Conservation (phyloP, 345 rosid species). For the Toxicodendron radicans region DNA sequence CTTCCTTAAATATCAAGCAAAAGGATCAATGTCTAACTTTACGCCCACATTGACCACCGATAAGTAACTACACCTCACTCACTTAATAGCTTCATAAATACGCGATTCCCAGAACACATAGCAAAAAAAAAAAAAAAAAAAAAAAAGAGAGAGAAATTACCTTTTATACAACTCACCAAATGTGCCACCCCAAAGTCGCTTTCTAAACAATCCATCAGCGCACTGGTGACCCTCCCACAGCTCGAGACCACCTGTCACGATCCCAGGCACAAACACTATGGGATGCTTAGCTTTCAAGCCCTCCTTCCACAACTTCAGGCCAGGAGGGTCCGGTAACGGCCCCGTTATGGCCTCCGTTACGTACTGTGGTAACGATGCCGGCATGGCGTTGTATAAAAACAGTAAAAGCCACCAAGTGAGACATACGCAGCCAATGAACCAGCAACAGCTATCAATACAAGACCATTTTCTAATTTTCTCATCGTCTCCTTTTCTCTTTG, state of each 20-base stretch:
- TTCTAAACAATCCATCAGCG: slow-evolving; percentile 66
- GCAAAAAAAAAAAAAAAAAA: background rate
- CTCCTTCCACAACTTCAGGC: slow-evolving; percentile 59
- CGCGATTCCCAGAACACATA: background rate
- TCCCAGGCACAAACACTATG: slow-evolving; percentile 73
- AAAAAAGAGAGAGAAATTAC: slow-evolving; percentile 27
- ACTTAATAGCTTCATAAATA: background rate
- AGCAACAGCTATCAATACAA: slow-evolving; percentile 62
- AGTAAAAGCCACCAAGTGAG: slow-evolving; percentile 61
- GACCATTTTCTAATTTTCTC: slow-evolving; percentile 34
- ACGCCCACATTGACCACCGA: background rate
- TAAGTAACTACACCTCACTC: background rate
- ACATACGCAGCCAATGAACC: slow-evolving; percentile 63
- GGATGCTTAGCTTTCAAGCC: slow-evolving; percentile 61
- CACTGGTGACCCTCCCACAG: slow-evolving; percentile 74
- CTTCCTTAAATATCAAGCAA: background rate
- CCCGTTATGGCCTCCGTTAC: slow-evolving; percentile 72
- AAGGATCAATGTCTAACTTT: background rate
- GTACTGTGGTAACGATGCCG: slow-evolving; percentile 67
- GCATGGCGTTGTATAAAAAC: slow-evolving; percentile 59
- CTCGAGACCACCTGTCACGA: slow-evolving; percentile 73
- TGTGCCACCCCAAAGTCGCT: slow-evolving; percentile 77
- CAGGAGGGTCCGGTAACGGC: slow-evolving; percentile 65
- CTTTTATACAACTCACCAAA: slow-evolving; percentile 68
- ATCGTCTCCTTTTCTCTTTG: background rate